Base-by-base conservation (phyloP, 441 rosid species). In the Gossypium schwendimanii region DNA sequence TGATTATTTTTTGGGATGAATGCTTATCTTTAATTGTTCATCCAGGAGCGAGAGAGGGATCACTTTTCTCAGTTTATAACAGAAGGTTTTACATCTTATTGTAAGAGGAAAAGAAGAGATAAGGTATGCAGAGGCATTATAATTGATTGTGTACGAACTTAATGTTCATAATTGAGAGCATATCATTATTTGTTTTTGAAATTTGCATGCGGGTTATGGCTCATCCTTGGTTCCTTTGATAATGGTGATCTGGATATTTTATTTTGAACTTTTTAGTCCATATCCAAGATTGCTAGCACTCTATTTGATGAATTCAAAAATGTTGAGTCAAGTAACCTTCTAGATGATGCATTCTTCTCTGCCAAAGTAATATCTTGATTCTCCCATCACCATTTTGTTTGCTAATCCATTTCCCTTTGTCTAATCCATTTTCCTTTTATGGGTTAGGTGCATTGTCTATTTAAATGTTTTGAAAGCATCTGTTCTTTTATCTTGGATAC, bases 81-180 rank as follows among this genome's bases (percentile, higher is more conserved):
- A 0, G 99, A 95, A 86, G 92, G 97, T 47, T 90, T 93, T 82
- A 88, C 90, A 41, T 90, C 92, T 70, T 95, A 95, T 79, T 90
- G 96, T 79, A 90, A 89, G 84, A 87, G 99, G 90, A 95, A 95
- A 82, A 90, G 97, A 86, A 91, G 97, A 82, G 98, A 95, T 81
- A 93, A 93, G 99, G 99, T 93, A 81, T 71, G 57, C 23, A 20
- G 62, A 59, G 47, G 59, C 57, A 44, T 65, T 14, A 6, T 24
- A 28, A 12, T 26, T 47, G 15, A 26, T 10, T n/a, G 3, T n/a
- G 6, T 5, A 20, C 26, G 9, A 26, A 24, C 71, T 58, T 58
- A 55, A 33, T 47, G 26, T 24, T 60, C 74, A 45, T 71, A 9
- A 15, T n/a, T 60, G 28, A 45, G n/a, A 62, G 49, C 24, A 33